Percentiles rank a stretch among this genome's conserved stretches.
Evolutionary conservation across 78 protist species (phyloP).

Genomic region (Chrysochromulina parva): DNA sequence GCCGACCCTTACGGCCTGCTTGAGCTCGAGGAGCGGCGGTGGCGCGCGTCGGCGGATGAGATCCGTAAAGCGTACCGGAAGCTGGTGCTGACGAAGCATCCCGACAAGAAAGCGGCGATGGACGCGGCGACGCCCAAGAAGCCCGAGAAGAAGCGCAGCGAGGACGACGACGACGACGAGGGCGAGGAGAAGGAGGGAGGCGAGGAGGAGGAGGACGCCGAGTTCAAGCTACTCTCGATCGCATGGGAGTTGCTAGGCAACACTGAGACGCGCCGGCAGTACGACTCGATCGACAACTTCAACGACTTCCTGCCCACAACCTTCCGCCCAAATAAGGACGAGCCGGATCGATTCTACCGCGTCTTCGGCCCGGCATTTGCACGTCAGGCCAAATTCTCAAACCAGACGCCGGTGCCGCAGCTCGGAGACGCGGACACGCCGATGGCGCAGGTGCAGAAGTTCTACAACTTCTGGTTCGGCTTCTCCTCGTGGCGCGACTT

Average conservation of each 20-base stretch:
- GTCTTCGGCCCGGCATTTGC: constrained; percentile 10
- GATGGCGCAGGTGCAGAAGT: neutral
- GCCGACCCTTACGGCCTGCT: constrained; percentile 15
- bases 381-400: neutral
- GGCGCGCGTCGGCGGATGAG: neutral
- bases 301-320: neutral
- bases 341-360: neutral
- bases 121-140: neutral
- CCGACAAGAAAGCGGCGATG: neutral
- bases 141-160: neutral
- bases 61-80: neutral
- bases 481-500: constrained; percentile 39
- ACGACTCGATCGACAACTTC: neutral
- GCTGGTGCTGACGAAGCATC: neutral
- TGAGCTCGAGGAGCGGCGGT: neutral
- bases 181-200: neutral
- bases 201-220: neutral
- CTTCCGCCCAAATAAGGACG: neutral
- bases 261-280: constrained; percentile 4
- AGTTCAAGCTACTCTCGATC: neutral
- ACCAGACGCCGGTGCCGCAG: constrained; percentile 16
- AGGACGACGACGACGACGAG: neutral
- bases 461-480: constrained; percentile 9
- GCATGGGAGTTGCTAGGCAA: constrained; percentile 12
- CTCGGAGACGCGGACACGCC: constrained; percentile 2